phyloP scores from a whole-genome alignment of 495 filamentous ascomycete species.

The Neurospora sp. region DNA sequence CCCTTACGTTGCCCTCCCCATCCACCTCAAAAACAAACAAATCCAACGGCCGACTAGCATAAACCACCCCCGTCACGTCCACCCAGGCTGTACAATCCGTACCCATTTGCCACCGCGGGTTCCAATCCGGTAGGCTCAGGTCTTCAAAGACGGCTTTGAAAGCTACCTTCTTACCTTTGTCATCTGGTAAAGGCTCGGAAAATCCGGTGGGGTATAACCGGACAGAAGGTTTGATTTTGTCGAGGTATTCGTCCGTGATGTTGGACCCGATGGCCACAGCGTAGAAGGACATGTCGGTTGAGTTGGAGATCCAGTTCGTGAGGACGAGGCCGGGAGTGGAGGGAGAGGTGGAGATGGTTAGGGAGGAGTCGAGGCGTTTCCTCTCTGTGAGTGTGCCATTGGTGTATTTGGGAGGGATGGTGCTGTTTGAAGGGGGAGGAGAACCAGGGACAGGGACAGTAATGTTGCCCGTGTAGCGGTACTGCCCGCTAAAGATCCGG shows the following conservation, averaged over 20 bases:
- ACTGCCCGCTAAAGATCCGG: constrained; percentile 25
- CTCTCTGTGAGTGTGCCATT: constrained; percentile 4
- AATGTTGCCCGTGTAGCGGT: constrained; percentile 10
- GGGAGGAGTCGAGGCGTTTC: constrained; percentile 26
- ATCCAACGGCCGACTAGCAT: constrained; percentile 28
- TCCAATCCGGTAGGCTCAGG: constrained; percentile 5
- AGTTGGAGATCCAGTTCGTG: constrained; percentile 38
- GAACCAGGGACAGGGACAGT: background rate
- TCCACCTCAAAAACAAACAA: constrained; percentile 35
- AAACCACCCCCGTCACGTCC: constrained; percentile 23
- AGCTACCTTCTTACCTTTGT: constrained; percentile 20
- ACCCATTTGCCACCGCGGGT: constrained; percentile 15
- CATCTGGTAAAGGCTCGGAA: constrained; percentile 17
- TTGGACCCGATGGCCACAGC: constrained; percentile 23
- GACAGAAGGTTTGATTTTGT: constrained; percentile 16
- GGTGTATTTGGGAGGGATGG: background rate
- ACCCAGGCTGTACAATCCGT: constrained; percentile 33
- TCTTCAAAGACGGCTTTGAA: constrained; percentile 38
- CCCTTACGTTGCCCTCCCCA: constrained; percentile 21
- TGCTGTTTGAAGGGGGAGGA: background rate
- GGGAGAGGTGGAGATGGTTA: constrained; percentile 28
- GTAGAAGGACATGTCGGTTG: constrained; percentile 31
- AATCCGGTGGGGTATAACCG: constrained; percentile 34
- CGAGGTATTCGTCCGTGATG: constrained; percentile 14
- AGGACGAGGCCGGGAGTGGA: constrained; percentile 34